These are phyloP conservation scores for Exophiala oligosperma DNA, from an alignment of 2,329 filamentous ascomycete species.

Conservation along the genomic window DNA sequence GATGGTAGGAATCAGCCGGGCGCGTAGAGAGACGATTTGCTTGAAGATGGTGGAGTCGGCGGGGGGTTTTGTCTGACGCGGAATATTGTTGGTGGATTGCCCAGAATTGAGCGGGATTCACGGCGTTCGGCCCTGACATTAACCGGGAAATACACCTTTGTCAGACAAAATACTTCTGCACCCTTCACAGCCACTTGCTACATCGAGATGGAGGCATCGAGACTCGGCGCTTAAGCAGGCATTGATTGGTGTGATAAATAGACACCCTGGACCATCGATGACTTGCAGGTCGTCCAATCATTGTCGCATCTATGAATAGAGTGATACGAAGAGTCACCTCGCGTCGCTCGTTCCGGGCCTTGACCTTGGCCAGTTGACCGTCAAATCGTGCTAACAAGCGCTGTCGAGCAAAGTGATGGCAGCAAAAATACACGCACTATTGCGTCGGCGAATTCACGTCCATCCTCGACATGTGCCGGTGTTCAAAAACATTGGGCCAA, in stretches of 20 bases:
- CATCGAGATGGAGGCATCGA: neutral
- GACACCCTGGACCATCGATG: neutral
- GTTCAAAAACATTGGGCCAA: neutral
- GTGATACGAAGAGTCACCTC: neutral
- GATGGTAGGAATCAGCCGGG: slow-evolving; percentile 10
- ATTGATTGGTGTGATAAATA: slow-evolving; percentile 18
- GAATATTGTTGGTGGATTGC: neutral
- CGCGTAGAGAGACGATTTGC: slow-evolving; percentile 14
- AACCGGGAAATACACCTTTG: neutral
- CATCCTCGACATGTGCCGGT: neutral
- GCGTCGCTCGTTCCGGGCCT: neutral
- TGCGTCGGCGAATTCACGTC: neutral
- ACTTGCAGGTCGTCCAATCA: neutral
- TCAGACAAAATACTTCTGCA: neutral
- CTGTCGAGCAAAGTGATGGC: neutral
- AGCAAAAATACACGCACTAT: neutral
- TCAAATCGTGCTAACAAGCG: neutral
- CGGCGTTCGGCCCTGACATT: too few relatives aligned
- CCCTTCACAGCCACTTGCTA: neutral
- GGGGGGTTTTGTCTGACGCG: neutral
- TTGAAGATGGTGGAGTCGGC: slow-evolving; percentile 1
- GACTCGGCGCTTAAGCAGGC: slow-evolving; percentile 15
- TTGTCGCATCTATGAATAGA: slow-evolving; percentile 3
- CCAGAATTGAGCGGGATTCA: neutral
- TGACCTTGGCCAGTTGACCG: neutral